These are phyloP conservation scores for Diversispora epigaea DNA, from an alignment of 192 early-diverging fungal genomes.

Conservation along the genomic window DNA sequence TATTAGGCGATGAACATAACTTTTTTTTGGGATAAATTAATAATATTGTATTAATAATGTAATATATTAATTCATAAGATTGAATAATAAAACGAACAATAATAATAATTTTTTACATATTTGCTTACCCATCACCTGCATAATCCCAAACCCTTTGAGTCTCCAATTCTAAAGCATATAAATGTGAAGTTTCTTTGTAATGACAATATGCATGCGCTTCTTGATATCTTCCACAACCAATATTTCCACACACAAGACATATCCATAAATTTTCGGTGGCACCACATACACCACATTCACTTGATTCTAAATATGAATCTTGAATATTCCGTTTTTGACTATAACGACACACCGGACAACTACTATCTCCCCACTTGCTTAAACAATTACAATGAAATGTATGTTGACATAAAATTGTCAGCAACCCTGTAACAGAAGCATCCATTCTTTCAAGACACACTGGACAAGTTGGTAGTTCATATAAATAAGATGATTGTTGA, in stretches of 20 bases:
- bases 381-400: slow-evolving; percentile 94
- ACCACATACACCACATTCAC: slow-evolving; percentile 76
- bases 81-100: not conserved
- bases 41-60: not conserved
- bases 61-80: not conserved
- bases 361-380: slow-evolving; percentile 86
- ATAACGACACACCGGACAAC: slow-evolving; percentile 92
- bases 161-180: slow-evolving; percentile 90
- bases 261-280: slow-evolving; percentile 87
- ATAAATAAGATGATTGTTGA: slow-evolving; percentile 30
- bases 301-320: slow-evolving; percentile 29
- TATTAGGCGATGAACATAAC: slow-evolving; percentile 93
- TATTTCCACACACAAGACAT: slow-evolving; percentile 92
- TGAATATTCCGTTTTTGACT: slow-evolving; percentile 49
- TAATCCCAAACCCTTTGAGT: slow-evolving; percentile 99
- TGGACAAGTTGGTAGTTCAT: slow-evolving; percentile 91
- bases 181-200: slow-evolving; percentile 78
- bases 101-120: not conserved
- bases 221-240: slow-evolving; percentile 95
- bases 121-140: slow-evolving; percentile 77
- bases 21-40: slow-evolving; percentile 6
- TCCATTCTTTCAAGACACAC: slow-evolving; percentile 98
- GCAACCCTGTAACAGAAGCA: slow-evolving; percentile 77
- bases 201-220: slow-evolving; percentile 87
- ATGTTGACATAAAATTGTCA: slow-evolving; percentile 94